phyloP scores from a whole-genome alignment of 805 yeast genomes.

The Debaryomyces maramus region DNA sequence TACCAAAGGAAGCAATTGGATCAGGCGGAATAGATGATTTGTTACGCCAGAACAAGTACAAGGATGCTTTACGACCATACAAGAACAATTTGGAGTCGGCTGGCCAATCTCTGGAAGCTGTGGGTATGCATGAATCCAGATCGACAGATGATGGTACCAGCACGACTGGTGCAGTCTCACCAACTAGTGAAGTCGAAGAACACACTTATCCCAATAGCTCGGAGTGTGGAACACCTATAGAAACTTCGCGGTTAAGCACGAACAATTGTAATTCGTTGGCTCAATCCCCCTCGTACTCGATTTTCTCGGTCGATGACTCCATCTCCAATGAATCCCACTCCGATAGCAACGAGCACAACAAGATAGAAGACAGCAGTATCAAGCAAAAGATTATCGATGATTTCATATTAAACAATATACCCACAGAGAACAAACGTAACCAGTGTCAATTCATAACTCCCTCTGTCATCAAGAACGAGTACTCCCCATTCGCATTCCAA shows the following conservation, averaged over 20 bases:
- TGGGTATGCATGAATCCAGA: too few relatives aligned
- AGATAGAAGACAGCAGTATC: slow-evolving; percentile 23
- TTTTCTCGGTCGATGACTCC: slow-evolving; percentile 24
- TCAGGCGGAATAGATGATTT: slow-evolving; percentile 18
- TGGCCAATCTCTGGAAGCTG: not conserved
- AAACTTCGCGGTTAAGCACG: not conserved
- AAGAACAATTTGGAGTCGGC: slow-evolving; percentile 1
- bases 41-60: slow-evolving; percentile 13
- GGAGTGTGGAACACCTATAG: too few relatives aligned
- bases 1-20: slow-evolving; percentile 24
- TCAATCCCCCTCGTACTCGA: slow-evolving; percentile 27
- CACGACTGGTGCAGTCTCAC: too few relatives aligned
- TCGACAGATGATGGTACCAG: not conserved
- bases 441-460: slow-evolving; percentile 12
- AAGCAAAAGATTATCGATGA: slow-evolving; percentile 44
- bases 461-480: slow-evolving; percentile 9
- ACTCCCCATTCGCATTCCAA: slow-evolving; percentile 1
- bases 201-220: too few relatives aligned
- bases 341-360: slow-evolving; percentile 4
- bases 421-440: slow-evolving; percentile 13
- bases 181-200: too few relatives aligned
- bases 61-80: slow-evolving; percentile 9
- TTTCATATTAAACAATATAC: slow-evolving; percentile 38
- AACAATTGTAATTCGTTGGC: slow-evolving; percentile 12
- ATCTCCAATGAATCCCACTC: slow-evolving; percentile 9